These are phyloP conservation scores for Kodamaea nitidulidarum DNA, from an alignment of 805 yeast genomes.

Conservation along the genomic window DNA sequence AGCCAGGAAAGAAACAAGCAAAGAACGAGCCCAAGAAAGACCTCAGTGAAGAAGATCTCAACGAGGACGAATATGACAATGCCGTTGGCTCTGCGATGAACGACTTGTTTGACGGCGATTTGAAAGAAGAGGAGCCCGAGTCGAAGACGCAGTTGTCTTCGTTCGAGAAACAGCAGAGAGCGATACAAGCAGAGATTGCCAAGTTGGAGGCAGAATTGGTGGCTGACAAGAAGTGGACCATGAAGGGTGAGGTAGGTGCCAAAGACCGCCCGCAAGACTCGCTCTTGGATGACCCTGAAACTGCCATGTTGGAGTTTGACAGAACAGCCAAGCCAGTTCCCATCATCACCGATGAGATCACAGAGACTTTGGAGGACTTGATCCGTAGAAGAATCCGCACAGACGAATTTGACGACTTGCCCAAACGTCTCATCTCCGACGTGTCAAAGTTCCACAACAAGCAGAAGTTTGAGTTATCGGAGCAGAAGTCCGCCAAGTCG, in stretches of 20 bases:
- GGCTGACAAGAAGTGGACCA: constrained; percentile 89
- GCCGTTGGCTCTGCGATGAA: constrained; percentile 59
- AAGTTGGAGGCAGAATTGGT: constrained; percentile 81
- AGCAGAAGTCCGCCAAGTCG: constrained; percentile 79
- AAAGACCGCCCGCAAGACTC: constrained; percentile 83
- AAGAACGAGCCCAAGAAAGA: constrained; percentile 35
- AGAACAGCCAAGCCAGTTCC: constrained; percentile 95
- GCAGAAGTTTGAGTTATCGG: constrained; percentile 64
- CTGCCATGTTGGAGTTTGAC: constrained; percentile 73
- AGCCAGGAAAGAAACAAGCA: constrained; percentile 21
- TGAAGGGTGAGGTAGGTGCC: constrained; percentile 87
- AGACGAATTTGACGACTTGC: constrained; percentile 79
- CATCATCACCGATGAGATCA: constrained; percentile 82
- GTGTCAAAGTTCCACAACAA: constrained; percentile 50
- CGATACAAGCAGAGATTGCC: constrained; percentile 71
- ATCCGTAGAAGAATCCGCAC: constrained; percentile 76
- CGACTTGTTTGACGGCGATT: constrained; percentile 54
- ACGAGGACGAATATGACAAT: constrained; percentile 58
- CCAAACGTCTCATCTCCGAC: constrained; percentile 65
- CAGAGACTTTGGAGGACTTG: constrained; percentile 83
- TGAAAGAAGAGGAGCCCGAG: constrained; percentile 25
- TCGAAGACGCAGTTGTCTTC: constrained; percentile 47
- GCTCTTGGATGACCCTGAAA: constrained; percentile 58
- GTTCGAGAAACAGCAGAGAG: constrained; percentile 77
- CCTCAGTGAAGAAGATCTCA: constrained; percentile 30